phyloP scores from a whole-genome alignment of 805 yeast species.

The Candida montana region DNA sequence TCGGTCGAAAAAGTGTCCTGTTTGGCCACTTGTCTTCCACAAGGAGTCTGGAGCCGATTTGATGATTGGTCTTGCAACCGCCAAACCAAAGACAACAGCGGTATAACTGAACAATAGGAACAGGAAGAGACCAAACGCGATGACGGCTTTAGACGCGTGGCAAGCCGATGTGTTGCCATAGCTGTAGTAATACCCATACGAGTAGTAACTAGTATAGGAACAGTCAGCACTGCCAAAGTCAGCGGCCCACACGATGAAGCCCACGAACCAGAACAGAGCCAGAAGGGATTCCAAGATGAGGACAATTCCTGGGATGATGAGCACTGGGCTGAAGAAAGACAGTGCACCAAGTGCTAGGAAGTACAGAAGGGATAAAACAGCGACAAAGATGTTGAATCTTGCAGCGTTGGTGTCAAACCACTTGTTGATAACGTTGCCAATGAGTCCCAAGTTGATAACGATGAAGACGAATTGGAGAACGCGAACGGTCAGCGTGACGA shows the following conservation, averaged over 20 bases:
- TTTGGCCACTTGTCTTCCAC: constrained; percentile 2
- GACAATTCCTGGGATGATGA: constrained; percentile 13
- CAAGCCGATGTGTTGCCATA: no score
- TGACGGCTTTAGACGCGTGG: constrained; percentile 16
- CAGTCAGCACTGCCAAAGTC: constrained; percentile 6
- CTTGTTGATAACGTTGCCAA: constrained; percentile 8
- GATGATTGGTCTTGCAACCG: constrained; percentile 7
- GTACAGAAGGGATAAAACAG: constrained; percentile 10
- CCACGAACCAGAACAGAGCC: constrained; percentile 15
- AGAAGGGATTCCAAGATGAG: constrained; percentile 11
- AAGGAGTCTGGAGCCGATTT: not conserved
- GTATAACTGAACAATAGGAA: constrained; percentile 14
- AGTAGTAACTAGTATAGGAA: no score
- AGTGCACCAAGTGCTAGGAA: constrained; percentile 4
- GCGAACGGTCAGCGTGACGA: constrained; percentile 12
- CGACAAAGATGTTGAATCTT: constrained; percentile 13
- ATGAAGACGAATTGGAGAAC: constrained; percentile 11
- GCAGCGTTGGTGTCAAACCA: constrained; percentile 8
- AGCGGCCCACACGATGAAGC: constrained; percentile 18
- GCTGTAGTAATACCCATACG: no score
- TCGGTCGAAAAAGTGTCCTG: not conserved
- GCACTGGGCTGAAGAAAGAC: constrained; percentile 2
- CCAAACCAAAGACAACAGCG: constrained; percentile 8
- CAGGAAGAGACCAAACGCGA: constrained; percentile 18
- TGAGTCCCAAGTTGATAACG: constrained; percentile 13